A percentile compares a stretch with the other conserved stretches of the same genome.
phyloP scores from a whole-genome alignment of 2,329 filamentous ascomycete genomes.

The Bipolaris cookei region DNA sequence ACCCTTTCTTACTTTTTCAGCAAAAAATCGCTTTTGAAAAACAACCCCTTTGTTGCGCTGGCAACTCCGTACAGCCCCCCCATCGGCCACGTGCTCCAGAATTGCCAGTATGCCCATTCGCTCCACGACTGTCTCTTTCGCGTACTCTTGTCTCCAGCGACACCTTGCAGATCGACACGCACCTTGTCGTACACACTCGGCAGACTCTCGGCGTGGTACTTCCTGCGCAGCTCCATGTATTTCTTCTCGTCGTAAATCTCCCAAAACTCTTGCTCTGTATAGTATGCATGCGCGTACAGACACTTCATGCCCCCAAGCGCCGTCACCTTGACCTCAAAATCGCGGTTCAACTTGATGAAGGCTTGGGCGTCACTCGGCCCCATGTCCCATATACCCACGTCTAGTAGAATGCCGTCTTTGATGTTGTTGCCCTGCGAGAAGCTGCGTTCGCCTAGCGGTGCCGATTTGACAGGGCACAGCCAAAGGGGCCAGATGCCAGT shows the following conservation, averaged over 20 bases:
- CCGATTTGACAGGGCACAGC: slow-evolving; percentile 60
- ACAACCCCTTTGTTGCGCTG: slow-evolving; percentile 44
- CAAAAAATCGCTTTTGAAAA: slow-evolving; percentile 44
- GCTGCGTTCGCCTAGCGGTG: slow-evolving; percentile 30
- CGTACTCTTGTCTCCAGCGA: slow-evolving; percentile 23
- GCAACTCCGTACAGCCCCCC: slow-evolving; percentile 50
- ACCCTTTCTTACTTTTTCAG: slow-evolving; percentile 33
- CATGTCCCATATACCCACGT: slow-evolving; percentile 78
- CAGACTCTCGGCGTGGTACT: slow-evolving; percentile 68
- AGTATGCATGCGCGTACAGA: slow-evolving; percentile 87
- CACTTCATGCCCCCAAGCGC: slow-evolving; percentile 82
- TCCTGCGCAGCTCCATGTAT: slow-evolving; percentile 68
- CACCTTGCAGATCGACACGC: slow-evolving; percentile 52
- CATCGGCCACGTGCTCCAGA: slow-evolving; percentile 48
- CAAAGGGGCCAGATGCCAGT: slow-evolving; percentile 64
- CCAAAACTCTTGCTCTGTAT: slow-evolving; percentile 75
- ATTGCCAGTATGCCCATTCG: slow-evolving; percentile 31
- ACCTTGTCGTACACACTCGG: slow-evolving; percentile 75
- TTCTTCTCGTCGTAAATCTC: slow-evolving; percentile 64
- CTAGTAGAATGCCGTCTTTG: slow-evolving; percentile 39
- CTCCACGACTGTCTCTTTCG: slow-evolving; percentile 32
- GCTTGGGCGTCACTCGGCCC: slow-evolving; percentile 62
- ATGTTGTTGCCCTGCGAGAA: slow-evolving; percentile 41
- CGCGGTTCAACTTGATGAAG: slow-evolving; percentile 73
- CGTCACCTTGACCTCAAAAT: slow-evolving; percentile 72